Percentiles rank a stretch among this genome's conserved stretches.
phyloP scores from a whole-genome alignment of 177 flowering plant genomes.

The Vitis hybrid region DNA sequence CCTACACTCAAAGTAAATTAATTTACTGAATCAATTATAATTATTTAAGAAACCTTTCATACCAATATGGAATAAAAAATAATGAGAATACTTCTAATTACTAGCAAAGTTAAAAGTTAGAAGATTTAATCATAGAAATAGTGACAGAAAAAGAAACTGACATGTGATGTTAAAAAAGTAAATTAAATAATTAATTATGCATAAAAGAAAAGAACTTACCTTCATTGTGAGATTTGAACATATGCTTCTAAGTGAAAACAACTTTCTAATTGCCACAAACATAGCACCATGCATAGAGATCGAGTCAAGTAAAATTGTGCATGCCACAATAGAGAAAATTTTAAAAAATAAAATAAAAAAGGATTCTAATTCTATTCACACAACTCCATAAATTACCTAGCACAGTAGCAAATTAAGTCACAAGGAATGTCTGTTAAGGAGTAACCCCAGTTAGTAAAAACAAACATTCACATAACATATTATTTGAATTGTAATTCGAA shows the following conservation, averaged over 20 bases:
- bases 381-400: background rate
- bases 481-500: background rate
- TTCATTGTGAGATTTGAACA: too few species aligned
- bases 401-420: background rate
- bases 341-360: background rate
- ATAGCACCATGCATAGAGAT: conserved; percentile 84
- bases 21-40: too few species aligned
- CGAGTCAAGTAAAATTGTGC: conserved; percentile 71
- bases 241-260: conserved; percentile 12
- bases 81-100: too few species aligned
- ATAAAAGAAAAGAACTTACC: too few species aligned
- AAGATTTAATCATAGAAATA: too few species aligned
- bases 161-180: too few species aligned
- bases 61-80: too few species aligned
- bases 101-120: too few species aligned
- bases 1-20: too few species aligned
- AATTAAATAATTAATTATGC: too few species aligned
- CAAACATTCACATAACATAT: background rate
- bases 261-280: conserved; percentile 73
- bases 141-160: too few species aligned
- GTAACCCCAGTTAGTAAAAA: background rate
- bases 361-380: background rate
- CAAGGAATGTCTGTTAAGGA: background rate
- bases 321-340: conserved; percentile 7
- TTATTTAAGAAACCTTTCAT: too few species aligned